Conservation (phyloP, 257 asterid genomes). For the Solanum sitiens region DNA sequence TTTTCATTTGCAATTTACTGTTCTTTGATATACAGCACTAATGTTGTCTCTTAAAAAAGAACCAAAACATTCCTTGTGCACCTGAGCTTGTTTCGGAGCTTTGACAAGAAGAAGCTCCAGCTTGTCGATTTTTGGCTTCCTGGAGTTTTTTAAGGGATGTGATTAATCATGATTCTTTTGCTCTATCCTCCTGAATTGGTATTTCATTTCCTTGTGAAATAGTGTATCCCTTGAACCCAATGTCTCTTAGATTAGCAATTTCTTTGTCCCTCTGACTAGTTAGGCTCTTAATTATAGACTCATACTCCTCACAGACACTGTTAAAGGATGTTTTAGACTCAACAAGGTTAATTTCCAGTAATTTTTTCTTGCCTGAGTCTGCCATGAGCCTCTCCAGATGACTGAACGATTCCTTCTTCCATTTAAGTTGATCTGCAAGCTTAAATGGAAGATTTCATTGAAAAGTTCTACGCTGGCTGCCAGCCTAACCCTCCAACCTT, state of each 20-base stretch:
- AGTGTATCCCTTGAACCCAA: slow-evolving; percentile 54
- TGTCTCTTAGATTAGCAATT: slow-evolving; percentile 50
- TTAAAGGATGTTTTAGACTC: slow-evolving; percentile 48
- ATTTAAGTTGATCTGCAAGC: slow-evolving; percentile 61
- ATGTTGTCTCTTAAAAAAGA: too few species aligned
- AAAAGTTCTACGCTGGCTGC: too few species aligned
- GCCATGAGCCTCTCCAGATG: slow-evolving; percentile 71
- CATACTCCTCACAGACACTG: slow-evolving; percentile 51
- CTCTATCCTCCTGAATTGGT: slow-evolving; percentile 57
- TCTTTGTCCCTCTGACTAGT: slow-evolving; percentile 59
- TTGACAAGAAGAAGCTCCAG: slow-evolving; percentile 49
- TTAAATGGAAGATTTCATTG: neutral
- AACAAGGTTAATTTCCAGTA: slow-evolving; percentile 43
- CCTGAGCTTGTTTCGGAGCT: slow-evolving; percentile 63
- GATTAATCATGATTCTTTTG: slow-evolving; percentile 61
- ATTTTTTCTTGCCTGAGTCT: slow-evolving; percentile 45
- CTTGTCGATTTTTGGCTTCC: slow-evolving; percentile 61
- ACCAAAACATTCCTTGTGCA: slow-evolving; percentile 40
- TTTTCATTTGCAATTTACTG: too few species aligned
- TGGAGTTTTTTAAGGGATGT: slow-evolving; percentile 54
- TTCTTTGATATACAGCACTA: too few species aligned
- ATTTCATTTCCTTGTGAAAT: slow-evolving; percentile 68
- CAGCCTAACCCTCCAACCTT: too few species aligned
- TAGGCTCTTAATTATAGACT: slow-evolving; percentile 42
- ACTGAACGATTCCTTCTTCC: slow-evolving; percentile 82